Percentiles rank a stretch among this genome's conserved stretches.
Conservation (phyloP, 2,329 filamentous ascomycete species). For the Pestalotiopsis sp. region DNA sequence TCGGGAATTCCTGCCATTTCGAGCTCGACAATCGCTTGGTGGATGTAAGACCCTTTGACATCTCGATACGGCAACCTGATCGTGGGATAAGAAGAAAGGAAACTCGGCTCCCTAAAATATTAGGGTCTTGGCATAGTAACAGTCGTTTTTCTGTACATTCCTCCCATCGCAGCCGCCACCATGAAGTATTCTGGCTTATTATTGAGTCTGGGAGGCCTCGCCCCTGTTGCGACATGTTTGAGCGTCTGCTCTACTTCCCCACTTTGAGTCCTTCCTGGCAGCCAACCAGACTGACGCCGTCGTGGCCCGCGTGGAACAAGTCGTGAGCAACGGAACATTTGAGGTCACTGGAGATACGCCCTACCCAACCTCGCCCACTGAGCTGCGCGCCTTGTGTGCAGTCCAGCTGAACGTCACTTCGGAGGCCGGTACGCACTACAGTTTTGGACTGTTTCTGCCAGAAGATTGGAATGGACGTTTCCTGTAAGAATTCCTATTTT, state of each 20-base stretch:
- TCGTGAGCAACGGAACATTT: not conserved
- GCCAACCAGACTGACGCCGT: not conserved
- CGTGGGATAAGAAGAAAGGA: no score
- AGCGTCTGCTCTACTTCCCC: not conserved
- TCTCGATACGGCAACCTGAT: no score
- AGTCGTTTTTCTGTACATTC: no score
- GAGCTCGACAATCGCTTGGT: no score
- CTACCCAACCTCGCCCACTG: slow-evolving; percentile 24
- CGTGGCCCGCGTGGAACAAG: not conserved
- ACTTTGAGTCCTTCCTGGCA: not conserved
- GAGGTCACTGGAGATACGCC: not conserved
- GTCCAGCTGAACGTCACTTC: slow-evolving; percentile 29
- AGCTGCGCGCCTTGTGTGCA: slow-evolving; percentile 28
- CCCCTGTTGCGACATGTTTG: not conserved
- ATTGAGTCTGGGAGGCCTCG: not conserved
- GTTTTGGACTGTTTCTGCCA: slow-evolving; percentile 32
- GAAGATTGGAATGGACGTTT: slow-evolving; percentile 29
- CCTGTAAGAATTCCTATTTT: slow-evolving; percentile 2
- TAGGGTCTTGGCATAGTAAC: no score
- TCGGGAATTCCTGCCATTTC: no score
- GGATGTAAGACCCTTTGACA: no score
- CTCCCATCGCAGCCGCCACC: no score
- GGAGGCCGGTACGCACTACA: slow-evolving; percentile 26
- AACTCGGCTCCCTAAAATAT: no score
- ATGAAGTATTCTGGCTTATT: not conserved